Base-by-base conservation (phyloP, 2,329 filamentous ascomycete genomes). In the Diplodia mutila region DNA sequence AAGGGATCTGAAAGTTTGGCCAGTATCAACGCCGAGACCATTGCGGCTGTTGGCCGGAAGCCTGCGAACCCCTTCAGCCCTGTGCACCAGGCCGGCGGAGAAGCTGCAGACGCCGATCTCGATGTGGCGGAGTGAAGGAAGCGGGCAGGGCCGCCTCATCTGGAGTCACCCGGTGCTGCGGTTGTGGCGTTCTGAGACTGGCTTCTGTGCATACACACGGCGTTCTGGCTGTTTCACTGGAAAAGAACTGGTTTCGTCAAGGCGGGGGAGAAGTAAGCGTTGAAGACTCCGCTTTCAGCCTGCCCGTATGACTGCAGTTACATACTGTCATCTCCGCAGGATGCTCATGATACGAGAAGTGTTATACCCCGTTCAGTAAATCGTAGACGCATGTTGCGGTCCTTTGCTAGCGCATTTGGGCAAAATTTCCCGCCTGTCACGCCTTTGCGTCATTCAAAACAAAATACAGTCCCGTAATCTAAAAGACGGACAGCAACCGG, bases 1-100 rank as follows among this genome's bases (percentile, higher is more conserved):
- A 66, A 66, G 29, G 64, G 53, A 21, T 49, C 64, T 21, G 65
- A 61, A 6, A 67, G 34, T 6, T 55, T 67, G 23, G 65, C 65
- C 16, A 61, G 46, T 14, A 7, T 67, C 65, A 67, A 67, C 23
- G 65, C 65, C 21, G 54, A 27, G 8, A 67, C 65, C 4, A 34
- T 67, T 23, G 65, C 55, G 6, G 65, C 65, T 39, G 64, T 59
- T 12, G 53, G 59, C 12, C 42, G 42, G n/a, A 51, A 63, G 46
- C 27, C 59, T 12, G 16, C 25, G 25, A 61, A 23, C 12, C 7
- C 16, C 39, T 49, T 18, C 37, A 18, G 57, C 18, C 23, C 57
- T 4, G 27, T 32, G n/a, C 12, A 29, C n/a, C 59, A 63, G 21
- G 46, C 27, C 59, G 27, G 34, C n/a, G 21, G 21, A 21, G 57